These are phyloP conservation scores for Sedum album DNA, from an alignment of 164 flowering plant species.

Conservation along the genomic window DNA sequence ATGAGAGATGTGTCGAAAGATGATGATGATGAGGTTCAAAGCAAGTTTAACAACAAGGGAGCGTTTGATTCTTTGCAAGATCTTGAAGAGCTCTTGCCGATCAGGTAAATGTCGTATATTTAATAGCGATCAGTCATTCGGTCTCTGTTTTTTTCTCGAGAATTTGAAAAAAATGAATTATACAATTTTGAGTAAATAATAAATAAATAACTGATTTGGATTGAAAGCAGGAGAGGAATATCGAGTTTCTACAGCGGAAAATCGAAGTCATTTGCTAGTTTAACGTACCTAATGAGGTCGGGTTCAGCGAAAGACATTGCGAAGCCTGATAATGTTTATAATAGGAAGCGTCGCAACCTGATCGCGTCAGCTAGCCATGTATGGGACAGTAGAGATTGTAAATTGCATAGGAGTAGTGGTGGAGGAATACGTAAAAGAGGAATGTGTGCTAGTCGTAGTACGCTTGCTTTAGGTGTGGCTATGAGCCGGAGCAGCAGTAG, in stretches of 20 bases:
- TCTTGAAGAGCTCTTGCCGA: constrained; percentile 41
- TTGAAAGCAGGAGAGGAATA: constrained; percentile 59
- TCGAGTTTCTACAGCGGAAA: constrained; percentile 77
- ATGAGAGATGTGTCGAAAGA: constrained; percentile 12
- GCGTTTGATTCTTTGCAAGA: constrained; percentile 35
- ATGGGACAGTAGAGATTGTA: constrained; percentile 3
- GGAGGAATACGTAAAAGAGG: constrained; percentile 70
- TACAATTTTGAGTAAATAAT: no score
- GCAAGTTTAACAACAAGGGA: constrained; percentile 23
- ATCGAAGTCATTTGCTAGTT: constrained; percentile 74
- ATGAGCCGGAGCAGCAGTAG: constrained; percentile 43
- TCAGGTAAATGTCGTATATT: constrained; percentile 32
- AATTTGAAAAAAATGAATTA: no score
- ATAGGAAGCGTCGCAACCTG: constrained; percentile 59
- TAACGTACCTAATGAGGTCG: no score
- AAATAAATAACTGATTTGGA: no score
- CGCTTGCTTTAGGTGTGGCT: constrained; percentile 53
- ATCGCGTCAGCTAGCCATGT: constrained; percentile 31
- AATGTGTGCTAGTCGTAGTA: constrained; percentile 32
- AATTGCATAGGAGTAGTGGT: constrained; percentile 20
- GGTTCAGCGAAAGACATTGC: constrained; percentile 34
- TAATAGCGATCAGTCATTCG: no score
- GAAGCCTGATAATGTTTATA: constrained; percentile 70
- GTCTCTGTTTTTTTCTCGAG: no score
- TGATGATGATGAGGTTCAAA: constrained; percentile 34